phyloP scores from a whole-genome alignment of 768 basidiomycete species.

The Lentinus tigrinus region DNA sequence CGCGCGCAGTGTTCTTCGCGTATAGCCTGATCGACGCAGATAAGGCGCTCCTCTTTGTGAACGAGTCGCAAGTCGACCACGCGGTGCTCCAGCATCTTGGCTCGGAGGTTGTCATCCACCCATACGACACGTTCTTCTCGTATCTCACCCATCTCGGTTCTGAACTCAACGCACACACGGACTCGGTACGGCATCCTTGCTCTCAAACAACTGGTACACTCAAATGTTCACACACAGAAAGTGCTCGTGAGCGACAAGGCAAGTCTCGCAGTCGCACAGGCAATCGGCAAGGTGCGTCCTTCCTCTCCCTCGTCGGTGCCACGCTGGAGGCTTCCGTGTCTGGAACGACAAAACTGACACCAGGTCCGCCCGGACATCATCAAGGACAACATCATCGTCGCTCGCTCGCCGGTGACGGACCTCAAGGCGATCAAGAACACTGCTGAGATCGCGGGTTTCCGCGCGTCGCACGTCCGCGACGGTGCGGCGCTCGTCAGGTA shows the following conservation, averaged over 20 bases:
- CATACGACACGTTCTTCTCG: conserved; percentile 68
- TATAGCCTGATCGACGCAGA: conserved; percentile 75
- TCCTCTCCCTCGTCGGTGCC: conserved; percentile 6
- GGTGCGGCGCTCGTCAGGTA: conserved; percentile 86
- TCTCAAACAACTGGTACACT: too few species aligned
- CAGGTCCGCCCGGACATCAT: conserved; percentile 18
- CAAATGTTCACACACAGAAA: too few species aligned
- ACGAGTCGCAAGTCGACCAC: conserved; percentile 47
- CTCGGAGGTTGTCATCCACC: conserved; percentile 56
- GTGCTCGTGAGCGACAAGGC: conserved; percentile 77
- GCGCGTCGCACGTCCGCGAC: conserved; percentile 85
- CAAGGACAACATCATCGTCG: conserved; percentile 60
- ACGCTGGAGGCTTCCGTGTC: neutral
- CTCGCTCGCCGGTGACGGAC: conserved; percentile 73
- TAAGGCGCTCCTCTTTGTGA: conserved; percentile 65
- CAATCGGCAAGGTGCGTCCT: conserved; percentile 64
- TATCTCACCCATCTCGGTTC: conserved; percentile 54
- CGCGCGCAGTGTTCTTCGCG: conserved; percentile 76
- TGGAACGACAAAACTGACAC: conserved; percentile 17
- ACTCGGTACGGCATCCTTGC: conserved; percentile 21
- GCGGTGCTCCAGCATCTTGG: conserved; percentile 55
- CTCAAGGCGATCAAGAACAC: conserved; percentile 80
- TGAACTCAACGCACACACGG: conserved; percentile 34
- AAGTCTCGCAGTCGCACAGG: conserved; percentile 78
- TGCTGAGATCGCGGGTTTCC: conserved; percentile 79